Evolutionary conservation across 306 rosid genomes (phyloP).

Genomic region (Fagus sylvatica): DNA sequence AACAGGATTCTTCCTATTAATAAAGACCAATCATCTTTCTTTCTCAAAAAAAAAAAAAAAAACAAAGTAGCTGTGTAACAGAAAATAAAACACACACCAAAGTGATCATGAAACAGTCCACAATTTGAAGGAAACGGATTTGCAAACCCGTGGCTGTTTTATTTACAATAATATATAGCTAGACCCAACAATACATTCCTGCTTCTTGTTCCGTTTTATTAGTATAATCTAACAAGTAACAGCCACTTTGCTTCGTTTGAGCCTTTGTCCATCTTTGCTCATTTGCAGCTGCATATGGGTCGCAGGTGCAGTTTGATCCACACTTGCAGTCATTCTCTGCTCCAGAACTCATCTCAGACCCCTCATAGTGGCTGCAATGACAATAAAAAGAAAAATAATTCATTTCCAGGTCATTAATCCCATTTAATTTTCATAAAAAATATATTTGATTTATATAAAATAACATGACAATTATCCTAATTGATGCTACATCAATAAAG

Average conservation of each 20-base stretch:
- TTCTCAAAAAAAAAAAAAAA: no score
- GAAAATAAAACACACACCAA: background rate
- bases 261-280: constrained; percentile 2
- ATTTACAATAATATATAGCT: background rate
- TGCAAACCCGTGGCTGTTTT: constrained; percentile 1
- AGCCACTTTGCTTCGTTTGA: background rate
- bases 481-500: no score
- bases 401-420: background rate
- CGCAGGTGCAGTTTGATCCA: constrained; percentile 31
- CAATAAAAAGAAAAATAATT: no score
- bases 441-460: no score
- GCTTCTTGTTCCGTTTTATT: background rate
- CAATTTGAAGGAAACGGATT: background rate
- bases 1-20: no score
- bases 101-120: background rate
- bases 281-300: constrained; percentile 31
- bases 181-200: background rate
- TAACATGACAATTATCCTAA: no score
- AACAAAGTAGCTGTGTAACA: background rate
- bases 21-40: no score
- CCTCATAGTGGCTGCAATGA: background rate
- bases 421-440: background rate
- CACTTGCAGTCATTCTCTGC: constrained; percentile 36
- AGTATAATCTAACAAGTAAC: background rate
- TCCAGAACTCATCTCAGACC: constrained; percentile 40